phyloP scores from a whole-genome alignment of 164 flowering plant species.

The Stephania japonica region DNA sequence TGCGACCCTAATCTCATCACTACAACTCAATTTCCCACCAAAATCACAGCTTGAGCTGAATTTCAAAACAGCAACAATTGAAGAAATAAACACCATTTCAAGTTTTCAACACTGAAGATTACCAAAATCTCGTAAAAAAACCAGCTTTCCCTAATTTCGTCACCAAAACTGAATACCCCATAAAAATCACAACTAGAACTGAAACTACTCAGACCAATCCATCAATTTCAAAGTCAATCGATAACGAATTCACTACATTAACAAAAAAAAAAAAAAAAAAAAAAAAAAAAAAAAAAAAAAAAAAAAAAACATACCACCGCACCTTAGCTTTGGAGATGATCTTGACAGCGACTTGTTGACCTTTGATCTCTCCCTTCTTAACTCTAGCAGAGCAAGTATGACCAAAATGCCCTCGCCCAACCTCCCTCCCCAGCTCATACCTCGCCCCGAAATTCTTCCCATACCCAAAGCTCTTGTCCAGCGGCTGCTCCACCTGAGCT shows the following conservation, averaged over 20 bases:
- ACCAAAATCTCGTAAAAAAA: too few relatives aligned
- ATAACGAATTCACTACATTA: neutral
- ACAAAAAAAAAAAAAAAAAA: neutral
- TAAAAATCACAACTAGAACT: neutral
- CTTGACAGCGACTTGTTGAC: slow-evolving; percentile 76
- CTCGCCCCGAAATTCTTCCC: slow-evolving; percentile 74
- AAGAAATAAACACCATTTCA: too few relatives aligned
- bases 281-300: neutral
- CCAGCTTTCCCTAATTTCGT: too few relatives aligned
- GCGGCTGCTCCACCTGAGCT: slow-evolving; percentile 29
- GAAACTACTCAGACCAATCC: neutral
- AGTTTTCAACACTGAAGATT: too few relatives aligned
- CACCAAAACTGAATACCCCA: neutral
- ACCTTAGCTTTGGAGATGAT: slow-evolving; percentile 96
- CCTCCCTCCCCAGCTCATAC: slow-evolving; percentile 91
- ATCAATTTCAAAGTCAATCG: neutral
- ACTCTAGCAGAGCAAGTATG: slow-evolving; percentile 82
- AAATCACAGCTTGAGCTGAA: too few relatives aligned
- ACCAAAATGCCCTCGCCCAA: slow-evolving; percentile 98
- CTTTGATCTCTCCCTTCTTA: slow-evolving; percentile 79
- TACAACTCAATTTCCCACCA: too few relatives aligned
- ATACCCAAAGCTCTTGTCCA: slow-evolving; percentile 92
- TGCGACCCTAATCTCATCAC: neutral
- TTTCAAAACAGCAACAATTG: too few relatives aligned
- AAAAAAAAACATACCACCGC: slow-evolving; percentile 10